A percentile compares a stretch with the other conserved stretches of the same genome.
phyloP scores from a whole-genome alignment of 345 rosid species.

The Abelmoschus esculentus region DNA sequence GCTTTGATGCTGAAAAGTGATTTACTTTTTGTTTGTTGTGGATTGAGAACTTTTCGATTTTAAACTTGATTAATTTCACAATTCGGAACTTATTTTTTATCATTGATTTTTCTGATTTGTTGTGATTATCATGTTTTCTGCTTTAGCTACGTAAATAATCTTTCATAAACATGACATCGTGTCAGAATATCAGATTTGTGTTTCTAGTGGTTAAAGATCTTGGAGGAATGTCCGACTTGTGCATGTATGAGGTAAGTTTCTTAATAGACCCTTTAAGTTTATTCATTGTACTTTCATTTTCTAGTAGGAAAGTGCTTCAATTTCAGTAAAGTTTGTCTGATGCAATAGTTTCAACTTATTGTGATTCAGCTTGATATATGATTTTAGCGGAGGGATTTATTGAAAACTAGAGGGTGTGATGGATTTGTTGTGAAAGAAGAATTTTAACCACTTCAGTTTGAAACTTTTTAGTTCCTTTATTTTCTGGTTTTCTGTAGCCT shows the following conservation, averaged over 20 bases:
- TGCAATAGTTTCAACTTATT: not conserved
- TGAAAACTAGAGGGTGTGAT: not conserved
- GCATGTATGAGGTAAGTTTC: conserved; percentile 52
- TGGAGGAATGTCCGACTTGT: conserved; percentile 68
- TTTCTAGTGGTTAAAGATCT: conserved; percentile 50
- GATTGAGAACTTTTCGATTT: not conserved
- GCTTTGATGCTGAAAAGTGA: not conserved
- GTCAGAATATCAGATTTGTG: conserved; percentile 28
- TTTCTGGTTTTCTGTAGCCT: not conserved
- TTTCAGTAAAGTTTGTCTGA: not conserved
- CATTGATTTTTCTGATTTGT: not conserved
- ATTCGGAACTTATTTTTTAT: not conserved
- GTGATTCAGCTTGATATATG: not conserved
- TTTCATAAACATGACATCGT: conserved; percentile 31
- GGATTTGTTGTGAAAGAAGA: not conserved
- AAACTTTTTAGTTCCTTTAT: not conserved
- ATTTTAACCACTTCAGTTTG: not conserved
- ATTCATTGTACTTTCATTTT: not conserved
- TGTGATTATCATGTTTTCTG: not conserved
- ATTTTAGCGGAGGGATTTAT: not conserved
- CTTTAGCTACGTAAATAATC: conserved; percentile 14
- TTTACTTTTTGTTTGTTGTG: conserved; percentile 1
- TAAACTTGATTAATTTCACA: not conserved
- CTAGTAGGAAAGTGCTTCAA: not conserved
- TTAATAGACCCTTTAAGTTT: conserved; percentile 10